Conservation (phyloP, 768 basidiomycete genomes). For the Russula virescens region DNA sequence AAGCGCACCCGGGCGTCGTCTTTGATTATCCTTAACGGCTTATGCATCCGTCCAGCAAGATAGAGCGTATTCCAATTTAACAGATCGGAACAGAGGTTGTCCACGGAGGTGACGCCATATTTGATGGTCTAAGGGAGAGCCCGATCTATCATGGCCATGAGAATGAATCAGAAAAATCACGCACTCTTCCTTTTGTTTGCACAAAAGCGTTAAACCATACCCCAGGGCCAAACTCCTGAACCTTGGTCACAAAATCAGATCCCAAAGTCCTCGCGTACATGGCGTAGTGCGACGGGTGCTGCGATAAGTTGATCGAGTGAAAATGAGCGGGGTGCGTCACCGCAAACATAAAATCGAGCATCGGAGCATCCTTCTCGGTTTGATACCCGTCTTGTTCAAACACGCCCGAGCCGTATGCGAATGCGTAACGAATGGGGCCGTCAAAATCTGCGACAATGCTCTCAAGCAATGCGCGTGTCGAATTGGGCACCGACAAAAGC, state of each 20-base stretch:
- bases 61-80: constrained; percentile 92
- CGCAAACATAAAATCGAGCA: constrained; percentile 97
- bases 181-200: constrained; percentile 74
- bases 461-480: constrained; percentile 75
- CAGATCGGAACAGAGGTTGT: constrained; percentile 83
- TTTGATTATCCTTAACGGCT: constrained; percentile 88
- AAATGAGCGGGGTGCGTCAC: constrained; percentile 91
- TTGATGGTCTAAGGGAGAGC: constrained; percentile 67
- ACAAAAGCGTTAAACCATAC: constrained; percentile 97
- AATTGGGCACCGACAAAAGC: constrained; percentile 69
- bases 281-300: constrained; percentile 88
- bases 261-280: constrained; percentile 82
- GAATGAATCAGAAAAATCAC: constrained; percentile 32
- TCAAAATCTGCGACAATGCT: constrained; percentile 74
- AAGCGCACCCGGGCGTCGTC: constrained; percentile 89
- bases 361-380: constrained; percentile 44
- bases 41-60: constrained; percentile 94
- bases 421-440: constrained; percentile 92
- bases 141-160: background rate
- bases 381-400: constrained; percentile 86
- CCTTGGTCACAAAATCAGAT: constrained; percentile 67
- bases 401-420: constrained; percentile 96
- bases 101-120: constrained; percentile 92
- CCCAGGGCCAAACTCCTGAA: constrained; percentile 75
- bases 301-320: constrained; percentile 93